Conservation (phyloP, 2,329 filamentous ascomycete genomes). For the Achaetomium macrosporum region DNA sequence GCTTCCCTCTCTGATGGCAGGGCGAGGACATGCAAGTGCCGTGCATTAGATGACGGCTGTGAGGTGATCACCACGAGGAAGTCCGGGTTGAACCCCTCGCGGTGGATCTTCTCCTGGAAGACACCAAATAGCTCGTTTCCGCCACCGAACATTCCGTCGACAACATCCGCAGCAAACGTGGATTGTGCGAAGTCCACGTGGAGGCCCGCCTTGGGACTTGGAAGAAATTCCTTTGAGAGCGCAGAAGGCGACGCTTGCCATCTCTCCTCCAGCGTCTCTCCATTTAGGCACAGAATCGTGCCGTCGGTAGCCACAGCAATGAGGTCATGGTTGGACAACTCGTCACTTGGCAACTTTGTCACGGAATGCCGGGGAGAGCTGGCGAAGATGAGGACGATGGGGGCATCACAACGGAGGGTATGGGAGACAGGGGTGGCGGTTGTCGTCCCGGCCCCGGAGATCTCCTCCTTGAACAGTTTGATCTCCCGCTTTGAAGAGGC, state of each 20-base stretch:
- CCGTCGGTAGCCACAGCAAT: conserved; percentile 56
- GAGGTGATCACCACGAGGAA: conserved; percentile 48
- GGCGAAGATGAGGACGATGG: conserved; percentile 41
- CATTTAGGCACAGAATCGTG: conserved; percentile 54
- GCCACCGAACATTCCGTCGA: conserved; percentile 50
- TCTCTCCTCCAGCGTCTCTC: conserved; percentile 44
- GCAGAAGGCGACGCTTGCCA: conserved; percentile 42
- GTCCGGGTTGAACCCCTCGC: conserved; percentile 43
- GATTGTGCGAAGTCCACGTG: conserved; percentile 46
- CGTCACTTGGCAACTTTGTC: conserved; percentile 18
- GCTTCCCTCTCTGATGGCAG: conserved; percentile 19
- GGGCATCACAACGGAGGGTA: conserved; percentile 35
- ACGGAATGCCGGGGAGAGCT: conserved; percentile 22
- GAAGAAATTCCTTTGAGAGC: conserved; percentile 37
- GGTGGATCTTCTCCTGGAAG: conserved; percentile 43
- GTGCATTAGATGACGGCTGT: conserved; percentile 22
- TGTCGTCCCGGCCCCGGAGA: conserved; percentile 46
- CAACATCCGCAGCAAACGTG: conserved; percentile 42
- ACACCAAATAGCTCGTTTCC: conserved; percentile 47
- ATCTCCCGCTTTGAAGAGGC: conserved; percentile 43
- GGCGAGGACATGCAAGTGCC: conserved; percentile 33
- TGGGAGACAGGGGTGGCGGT: conserved; percentile 45
- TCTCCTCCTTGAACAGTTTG: conserved; percentile 54
- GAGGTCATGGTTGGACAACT: conserved; percentile 36
- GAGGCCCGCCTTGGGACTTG: conserved; percentile 30